Percentiles rank a stretch among this genome's conserved stretches.
Conservation (phyloP, 805 yeast genomes). For the Ogataea ganodermae region DNA sequence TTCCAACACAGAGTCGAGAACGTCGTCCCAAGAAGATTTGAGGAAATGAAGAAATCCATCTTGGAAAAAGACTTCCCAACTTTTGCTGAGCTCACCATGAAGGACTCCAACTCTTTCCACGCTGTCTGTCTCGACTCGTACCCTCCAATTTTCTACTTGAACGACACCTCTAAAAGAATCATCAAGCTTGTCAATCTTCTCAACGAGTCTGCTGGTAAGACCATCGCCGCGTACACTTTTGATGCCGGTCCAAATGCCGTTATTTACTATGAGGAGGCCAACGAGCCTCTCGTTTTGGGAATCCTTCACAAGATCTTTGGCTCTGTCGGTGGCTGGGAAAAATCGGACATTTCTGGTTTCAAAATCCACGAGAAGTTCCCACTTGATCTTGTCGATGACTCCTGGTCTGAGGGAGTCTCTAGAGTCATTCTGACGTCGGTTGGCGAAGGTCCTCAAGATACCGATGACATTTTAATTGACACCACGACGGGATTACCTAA, state of each 20-base stretch:
- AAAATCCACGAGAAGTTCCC: conserved; percentile 29
- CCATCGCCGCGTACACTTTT: conserved; percentile 92
- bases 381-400: conserved; percentile 30
- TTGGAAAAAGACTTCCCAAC: conserved; percentile 67
- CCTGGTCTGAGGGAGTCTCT: conserved; percentile 60
- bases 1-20: conserved; percentile 75
- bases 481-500: conserved; percentile 63
- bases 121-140: conserved; percentile 94
- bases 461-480: conserved; percentile 57
- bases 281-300: conserved; percentile 75
- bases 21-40: conserved; percentile 87
- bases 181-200: conserved; percentile 77
- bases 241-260: conserved; percentile 99
- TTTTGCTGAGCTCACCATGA: conserved; percentile 92
- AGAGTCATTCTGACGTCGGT: conserved; percentile 82
- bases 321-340: conserved; percentile 70
- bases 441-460: conserved; percentile 82
- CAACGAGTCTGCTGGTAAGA: conserved; percentile 64
- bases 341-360: conserved; percentile 21
- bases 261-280: conserved; percentile 76
- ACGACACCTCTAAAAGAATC: conserved; percentile 84
- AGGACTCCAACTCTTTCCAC: conserved; percentile 95
- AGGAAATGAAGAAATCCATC: conserved; percentile 79
- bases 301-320: conserved; percentile 62
- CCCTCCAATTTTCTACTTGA: conserved; percentile 94